These are phyloP conservation scores for Alternaria postmessia DNA, from an alignment of 2,329 filamentous ascomycete species.

Conservation along the genomic window DNA sequence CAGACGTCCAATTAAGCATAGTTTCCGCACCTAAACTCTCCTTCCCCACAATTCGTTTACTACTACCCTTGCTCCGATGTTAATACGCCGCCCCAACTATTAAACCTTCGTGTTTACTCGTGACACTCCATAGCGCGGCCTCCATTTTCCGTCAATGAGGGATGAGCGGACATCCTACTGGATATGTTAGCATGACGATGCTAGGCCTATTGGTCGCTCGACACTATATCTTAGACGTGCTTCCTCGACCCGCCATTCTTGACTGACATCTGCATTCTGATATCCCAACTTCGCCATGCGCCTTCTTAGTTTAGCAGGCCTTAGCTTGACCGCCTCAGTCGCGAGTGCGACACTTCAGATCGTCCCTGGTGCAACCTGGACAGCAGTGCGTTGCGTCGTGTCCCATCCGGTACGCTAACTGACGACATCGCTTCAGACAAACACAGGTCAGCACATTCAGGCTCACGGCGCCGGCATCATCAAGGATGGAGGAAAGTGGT, in stretches of 20 bases:
- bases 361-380: slow-evolving; percentile 52
- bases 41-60: slow-evolving; percentile 26
- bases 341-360: slow-evolving; percentile 48
- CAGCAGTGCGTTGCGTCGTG: slow-evolving; percentile 34
- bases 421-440: slow-evolving; percentile 35
- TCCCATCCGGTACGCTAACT: not conserved
- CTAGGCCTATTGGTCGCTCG: not conserved
- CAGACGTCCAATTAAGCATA: slow-evolving; percentile 18
- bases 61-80: slow-evolving; percentile 16
- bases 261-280: not conserved
- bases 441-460: slow-evolving; percentile 66
- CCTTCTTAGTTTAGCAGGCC: slow-evolving; percentile 13
- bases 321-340: slow-evolving; percentile 28
- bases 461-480: slow-evolving; percentile 73
- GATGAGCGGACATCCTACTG: not conserved
- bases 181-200: not conserved
- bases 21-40: slow-evolving; percentile 13
- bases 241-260: not conserved
- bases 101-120: slow-evolving; percentile 15
- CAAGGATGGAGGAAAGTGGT: slow-evolving; percentile 66
- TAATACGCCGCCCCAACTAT: slow-evolving; percentile 15
- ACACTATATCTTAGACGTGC: not conserved
- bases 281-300: slow-evolving; percentile 29
- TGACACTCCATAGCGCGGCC: slow-evolving; percentile 12
- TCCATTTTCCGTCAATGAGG: slow-evolving; percentile 20